Evolutionary conservation across 192 early-diverging fungal species (phyloP), one percentile per base, ranked within the genome.

Genomic region (Chytriomyces sp.): DNA sequence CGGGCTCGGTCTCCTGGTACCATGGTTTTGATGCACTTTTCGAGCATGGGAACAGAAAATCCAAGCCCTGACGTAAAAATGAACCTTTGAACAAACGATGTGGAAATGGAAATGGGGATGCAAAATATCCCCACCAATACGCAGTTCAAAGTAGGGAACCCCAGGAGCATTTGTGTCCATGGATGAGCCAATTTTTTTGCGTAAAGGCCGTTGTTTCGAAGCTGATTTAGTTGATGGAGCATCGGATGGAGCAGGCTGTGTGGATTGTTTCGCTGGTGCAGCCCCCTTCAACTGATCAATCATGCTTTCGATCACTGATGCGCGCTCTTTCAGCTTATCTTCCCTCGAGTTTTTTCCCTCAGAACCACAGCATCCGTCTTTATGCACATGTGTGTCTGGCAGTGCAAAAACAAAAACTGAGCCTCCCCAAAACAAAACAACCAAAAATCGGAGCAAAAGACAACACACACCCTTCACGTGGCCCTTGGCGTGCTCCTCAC

Each of bases 1-100:
- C 81, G 69, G 20, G 85, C 80, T 23, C 73, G 68, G 50, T 85
- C 83, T 3, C 86, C 86, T 5, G 86, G 64, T 5, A 53, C 26
- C 87, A 89, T 89, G 5, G 83, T 77, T 59, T 83, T 84, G 5
- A 89, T 77, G 45, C 80, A 79, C 8, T 80, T 75, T 69, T 89
- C 87, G 61, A 89, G 64, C 10, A 78, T 80, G 24, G 68, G 77
- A 13, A 87, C 85, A 26, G 84, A 83, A 66, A 89, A 89, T 7
- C 75, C 81, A 69, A 79, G 82, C 0, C 87, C 53, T 57, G 53
- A n/a, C 20, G 1, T 5, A n/a, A n/a, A n/a, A 20, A 57, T 57
- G 53, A 13, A 57, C 1, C 20, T 57, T 20, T 35, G 35, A 35
- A 2, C 35, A 35, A 35, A 35, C 35, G 4, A 35, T 35, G 35